Evolutionary conservation across 345 rosid genomes (phyloP), one percentile per base, ranked within the genome.

Genomic region (Garcia nutans): DNA sequence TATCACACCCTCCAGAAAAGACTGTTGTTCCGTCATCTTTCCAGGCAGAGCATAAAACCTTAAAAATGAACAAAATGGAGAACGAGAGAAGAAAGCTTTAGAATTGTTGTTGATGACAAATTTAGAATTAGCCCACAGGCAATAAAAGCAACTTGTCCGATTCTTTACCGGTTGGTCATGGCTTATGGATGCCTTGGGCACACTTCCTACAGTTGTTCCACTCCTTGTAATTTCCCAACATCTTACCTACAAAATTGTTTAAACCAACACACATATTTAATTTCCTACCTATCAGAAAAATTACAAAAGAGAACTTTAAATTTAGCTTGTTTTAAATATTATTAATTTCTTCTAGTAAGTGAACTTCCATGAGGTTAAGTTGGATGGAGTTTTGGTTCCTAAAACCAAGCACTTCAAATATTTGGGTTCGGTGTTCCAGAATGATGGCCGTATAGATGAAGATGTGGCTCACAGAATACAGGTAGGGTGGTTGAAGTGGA

Each of bases 11-110:
- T 11, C 95, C 99, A 65, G 90, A 87, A 79, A 96, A 93, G 42
- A 93, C 95, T 4, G 99, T 85, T 31, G 91, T 90, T 72, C 99
- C 99, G 87, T 96, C 99, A 82, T 93, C 99, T 86, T 96, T 96
- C 97, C 98, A 96, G 50, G 98, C 62, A 42, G 98, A 93, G 86
- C 99, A 93, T 71, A 93, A 78, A 33, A 89, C 97, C 99, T 88
- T 70, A n/a, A 77, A 73, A 61, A 66, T 11, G 8, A 56, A n/a
- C n/a, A n/a, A n/a, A 59, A 52, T 23, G 17, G 28, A 26, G n/a
- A 70, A 55, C 47, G 54, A 64, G 45, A n/a, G 20, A 73, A 20
- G 9, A 66, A 22, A 26, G 45, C 28, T 3, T 70, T 10, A 2
- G 28, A 24, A 61, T 20, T 45, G n/a, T 11, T 22, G 15, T 42